Evolutionary conservation across 768 basidiomycete genomes (phyloP), one percentile per base, ranked within the genome.

Genomic region (Pisolithus tinctorius): DNA sequence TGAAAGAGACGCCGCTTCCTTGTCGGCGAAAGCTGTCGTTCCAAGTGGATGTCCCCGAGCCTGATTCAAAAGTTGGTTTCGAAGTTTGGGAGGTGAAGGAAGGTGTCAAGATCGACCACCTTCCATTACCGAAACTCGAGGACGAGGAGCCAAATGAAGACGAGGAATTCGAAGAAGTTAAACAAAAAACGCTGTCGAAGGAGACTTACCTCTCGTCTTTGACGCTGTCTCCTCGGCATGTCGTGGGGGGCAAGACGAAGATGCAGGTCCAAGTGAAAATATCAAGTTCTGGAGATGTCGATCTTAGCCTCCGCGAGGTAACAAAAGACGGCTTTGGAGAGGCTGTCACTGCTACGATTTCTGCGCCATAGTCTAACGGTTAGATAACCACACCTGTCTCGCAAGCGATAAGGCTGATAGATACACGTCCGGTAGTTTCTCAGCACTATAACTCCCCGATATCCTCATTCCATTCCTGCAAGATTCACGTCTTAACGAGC

Each of bases 11-110:
- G 0, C 77, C 82, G 0, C 64, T 91, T 1, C 89, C 89, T 26
- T 81, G 78, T 26, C 71, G 88, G 39, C 68, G 89, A 29, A 72
- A 72, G 10, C 69, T 85, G 42, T 65, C 74, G 16, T 74, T 89
- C 54, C 81, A 83, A 34, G 80, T 83, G 25, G 74, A 72, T 20
- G 65, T 85, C 59, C 25, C 73, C 65, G 48, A 67, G 59, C 39
- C 70, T 61, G 58, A 47, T 13, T 48, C 48, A 13, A 64, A 53
- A 50, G 70, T 88, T 40, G 82, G 77, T 11, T 76, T 84, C 48
- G 89, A 92, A 65, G 69, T 91, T 26, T 88, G 86, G 86, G 88
- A 92, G 63, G 81, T 82, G 16, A 76, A 76, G 48, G 88, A 89
- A 60, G 76, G 76, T 2, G 73, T 88, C 54, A 77, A 79, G 51